phyloP scores from a whole-genome alignment of 352 stramenopile genomes.

The Pythium sp. region DNA sequence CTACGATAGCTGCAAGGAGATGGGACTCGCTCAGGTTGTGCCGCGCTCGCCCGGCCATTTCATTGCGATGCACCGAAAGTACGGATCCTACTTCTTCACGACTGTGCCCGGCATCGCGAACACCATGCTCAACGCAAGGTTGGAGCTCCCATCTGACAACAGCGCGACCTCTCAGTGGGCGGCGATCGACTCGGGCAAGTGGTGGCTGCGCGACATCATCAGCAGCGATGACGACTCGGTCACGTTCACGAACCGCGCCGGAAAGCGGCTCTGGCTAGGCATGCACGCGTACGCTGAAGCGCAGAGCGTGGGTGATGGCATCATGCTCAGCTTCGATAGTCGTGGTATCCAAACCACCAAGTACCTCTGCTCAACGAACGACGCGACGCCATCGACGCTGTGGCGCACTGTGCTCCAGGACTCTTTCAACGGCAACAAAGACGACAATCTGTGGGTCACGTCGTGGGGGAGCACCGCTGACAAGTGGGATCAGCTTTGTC shows the following conservation, averaged over 20 bases:
- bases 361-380: constrained; percentile 66
- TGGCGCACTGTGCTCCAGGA: constrained; percentile 48
- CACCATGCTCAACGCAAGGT: constrained; percentile 25
- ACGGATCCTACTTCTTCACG: constrained; percentile 48
- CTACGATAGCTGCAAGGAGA: constrained; percentile 44
- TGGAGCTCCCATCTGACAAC: constrained; percentile 45
- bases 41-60: constrained; percentile 51
- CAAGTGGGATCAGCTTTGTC: constrained; percentile 52
- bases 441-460: constrained; percentile 52
- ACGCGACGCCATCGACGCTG: constrained; percentile 40
- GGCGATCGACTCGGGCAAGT: constrained; percentile 48
- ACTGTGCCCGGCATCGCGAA: constrained; percentile 54
- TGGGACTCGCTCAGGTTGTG: constrained; percentile 50
- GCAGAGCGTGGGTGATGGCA: constrained; percentile 40
- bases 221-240: constrained; percentile 24
- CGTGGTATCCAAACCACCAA: constrained; percentile 38
- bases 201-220: constrained; percentile 55
- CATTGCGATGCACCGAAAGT: constrained; percentile 36
- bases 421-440: constrained; percentile 53
- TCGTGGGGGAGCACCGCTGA: constrained; percentile 36
- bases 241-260: constrained; percentile 17
- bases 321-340: constrained; percentile 42
- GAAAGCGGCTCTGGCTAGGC: constrained; percentile 44
- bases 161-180: constrained; percentile 42
- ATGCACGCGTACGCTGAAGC: constrained; percentile 45